A percentile compares a stretch with the other conserved stretches of the same genome.
Conservation (phyloP, 306 rosid genomes). For the Vigna reflexopilosa region DNA sequence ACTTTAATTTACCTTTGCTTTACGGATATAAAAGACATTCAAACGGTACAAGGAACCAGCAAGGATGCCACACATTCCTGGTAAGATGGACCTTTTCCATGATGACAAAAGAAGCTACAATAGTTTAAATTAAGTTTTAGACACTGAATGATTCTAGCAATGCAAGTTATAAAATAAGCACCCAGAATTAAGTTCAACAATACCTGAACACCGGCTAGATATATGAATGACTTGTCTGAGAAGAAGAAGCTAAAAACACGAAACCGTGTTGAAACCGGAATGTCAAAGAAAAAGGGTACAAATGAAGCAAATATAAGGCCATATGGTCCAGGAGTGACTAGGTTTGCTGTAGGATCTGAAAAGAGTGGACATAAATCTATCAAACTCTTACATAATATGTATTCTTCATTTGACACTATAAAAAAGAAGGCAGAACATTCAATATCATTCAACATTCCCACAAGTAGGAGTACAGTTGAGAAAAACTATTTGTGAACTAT, state of each 20-base stretch:
- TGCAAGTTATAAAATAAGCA: slow-evolving; percentile 19
- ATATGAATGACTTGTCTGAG: slow-evolving; percentile 94
- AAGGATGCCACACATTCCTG: slow-evolving; percentile 92
- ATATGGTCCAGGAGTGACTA: slow-evolving; percentile 90
- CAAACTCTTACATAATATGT: slow-evolving; percentile 27
- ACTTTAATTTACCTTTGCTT: slow-evolving; percentile 74
- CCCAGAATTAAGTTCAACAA: slow-evolving; percentile 29
- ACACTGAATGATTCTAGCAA: slow-evolving; percentile 34
- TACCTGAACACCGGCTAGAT: slow-evolving; percentile 98
- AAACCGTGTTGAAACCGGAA: slow-evolving; percentile 91
- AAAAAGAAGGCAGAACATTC: slow-evolving; percentile 7
- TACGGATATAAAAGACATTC: slow-evolving; percentile 84
- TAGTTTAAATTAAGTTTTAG: slow-evolving; percentile 42
- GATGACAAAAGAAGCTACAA: slow-evolving; percentile 93
- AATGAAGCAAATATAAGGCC: slow-evolving; percentile 97
- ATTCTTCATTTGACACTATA: slow-evolving; percentile 19
- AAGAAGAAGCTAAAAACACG: slow-evolving; percentile 77
- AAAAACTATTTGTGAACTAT: neutral
- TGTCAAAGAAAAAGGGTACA: slow-evolving; percentile 95
- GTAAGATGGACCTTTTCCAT: slow-evolving; percentile 90
- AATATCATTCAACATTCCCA: slow-evolving; percentile 23
- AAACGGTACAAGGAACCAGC: slow-evolving; percentile 89
- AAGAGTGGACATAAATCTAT: slow-evolving; percentile 30
- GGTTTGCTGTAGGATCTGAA: slow-evolving; percentile 83
- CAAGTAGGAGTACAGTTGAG: neutral